These are phyloP conservation scores for Acanthamoeba healyi DNA, from an alignment of 208 protist species.

Conservation along the genomic window DNA sequence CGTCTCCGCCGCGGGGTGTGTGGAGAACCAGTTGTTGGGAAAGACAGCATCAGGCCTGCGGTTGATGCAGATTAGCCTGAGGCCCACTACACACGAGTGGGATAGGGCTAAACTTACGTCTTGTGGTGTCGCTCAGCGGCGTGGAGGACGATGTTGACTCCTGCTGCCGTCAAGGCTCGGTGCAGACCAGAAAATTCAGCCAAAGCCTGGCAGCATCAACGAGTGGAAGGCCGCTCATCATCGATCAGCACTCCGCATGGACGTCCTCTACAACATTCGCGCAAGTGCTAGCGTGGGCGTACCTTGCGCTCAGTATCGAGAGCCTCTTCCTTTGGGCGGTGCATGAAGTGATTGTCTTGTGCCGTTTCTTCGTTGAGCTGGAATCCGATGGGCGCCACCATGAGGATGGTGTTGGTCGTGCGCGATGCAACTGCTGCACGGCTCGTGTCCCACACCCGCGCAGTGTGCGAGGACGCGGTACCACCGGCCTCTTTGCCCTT, in stretches of 20 bases:
- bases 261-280: background rate
- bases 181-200: conserved; percentile 62
- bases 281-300: conserved; percentile 14
- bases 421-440: conserved; percentile 18
- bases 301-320: conserved; percentile 51
- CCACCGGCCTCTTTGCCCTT: conserved; percentile 48
- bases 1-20: conserved; percentile 73
- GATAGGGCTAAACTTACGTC: background rate
- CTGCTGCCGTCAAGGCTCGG: background rate
- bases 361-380: conserved; percentile 83
- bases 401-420: conserved; percentile 83
- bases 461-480: background rate
- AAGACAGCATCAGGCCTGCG: conserved; percentile 82
- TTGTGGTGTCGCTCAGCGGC: background rate
- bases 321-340: conserved; percentile 25
- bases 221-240: background rate
- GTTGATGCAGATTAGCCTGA: too few species aligned
- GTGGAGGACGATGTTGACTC: conserved; percentile 74
- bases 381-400: conserved; percentile 87
- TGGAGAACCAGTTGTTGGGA: conserved; percentile 88
- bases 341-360: conserved; percentile 88
- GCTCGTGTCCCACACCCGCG: conserved; percentile 57
- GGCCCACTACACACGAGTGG: background rate
- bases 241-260: too few species aligned
- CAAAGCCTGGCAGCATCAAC: conserved; percentile 42